Conservation (phyloP, 2,329 filamentous ascomycete species). For the Aspergillus sp. region DNA sequence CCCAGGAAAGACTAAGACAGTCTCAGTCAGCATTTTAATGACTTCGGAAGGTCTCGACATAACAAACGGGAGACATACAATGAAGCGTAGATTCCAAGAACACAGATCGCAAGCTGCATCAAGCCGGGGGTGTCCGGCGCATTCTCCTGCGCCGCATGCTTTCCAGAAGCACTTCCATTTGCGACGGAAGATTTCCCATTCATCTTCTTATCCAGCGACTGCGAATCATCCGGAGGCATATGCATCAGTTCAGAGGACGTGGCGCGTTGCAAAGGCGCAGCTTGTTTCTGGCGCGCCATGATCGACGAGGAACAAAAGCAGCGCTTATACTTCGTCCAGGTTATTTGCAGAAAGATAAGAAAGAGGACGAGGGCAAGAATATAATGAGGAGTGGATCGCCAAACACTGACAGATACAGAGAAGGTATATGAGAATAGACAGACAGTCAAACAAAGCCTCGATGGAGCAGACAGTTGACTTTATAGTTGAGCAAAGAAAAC, state of each 20-base stretch:
- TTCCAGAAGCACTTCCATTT: conserved; percentile 25
- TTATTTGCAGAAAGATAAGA: background rate
- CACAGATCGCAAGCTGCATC: conserved; percentile 77
- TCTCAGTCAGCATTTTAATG: conserved; percentile 5
- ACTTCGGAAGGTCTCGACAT: background rate
- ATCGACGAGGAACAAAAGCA: conserved; percentile 13
- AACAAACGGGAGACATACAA: conserved; percentile 63
- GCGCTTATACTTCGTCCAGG: background rate
- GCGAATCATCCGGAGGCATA: conserved; percentile 34
- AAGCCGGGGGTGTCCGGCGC: conserved; percentile 57
- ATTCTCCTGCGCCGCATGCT: conserved; percentile 27
- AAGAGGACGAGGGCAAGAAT: background rate
- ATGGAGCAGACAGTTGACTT: background rate
- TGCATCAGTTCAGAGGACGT: conserved; percentile 67
- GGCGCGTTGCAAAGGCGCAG: conserved; percentile 64
- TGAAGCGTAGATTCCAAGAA: conserved; percentile 93
- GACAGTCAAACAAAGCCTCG: conserved; percentile 1
- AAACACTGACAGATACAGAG: background rate
- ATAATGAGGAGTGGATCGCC: background rate
- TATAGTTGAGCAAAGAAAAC: conserved; percentile 1
- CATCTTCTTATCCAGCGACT: conserved; percentile 26
- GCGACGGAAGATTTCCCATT: conserved; percentile 32
- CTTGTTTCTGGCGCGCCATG: conserved; percentile 75
- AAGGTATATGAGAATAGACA: background rate
- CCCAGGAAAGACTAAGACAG: conserved; percentile 78